Evolutionary conservation across 2,329 filamentous ascomycete genomes (phyloP), one percentile per base, ranked within the genome.

Genomic region (Colletotrichum theobromicola): DNA sequence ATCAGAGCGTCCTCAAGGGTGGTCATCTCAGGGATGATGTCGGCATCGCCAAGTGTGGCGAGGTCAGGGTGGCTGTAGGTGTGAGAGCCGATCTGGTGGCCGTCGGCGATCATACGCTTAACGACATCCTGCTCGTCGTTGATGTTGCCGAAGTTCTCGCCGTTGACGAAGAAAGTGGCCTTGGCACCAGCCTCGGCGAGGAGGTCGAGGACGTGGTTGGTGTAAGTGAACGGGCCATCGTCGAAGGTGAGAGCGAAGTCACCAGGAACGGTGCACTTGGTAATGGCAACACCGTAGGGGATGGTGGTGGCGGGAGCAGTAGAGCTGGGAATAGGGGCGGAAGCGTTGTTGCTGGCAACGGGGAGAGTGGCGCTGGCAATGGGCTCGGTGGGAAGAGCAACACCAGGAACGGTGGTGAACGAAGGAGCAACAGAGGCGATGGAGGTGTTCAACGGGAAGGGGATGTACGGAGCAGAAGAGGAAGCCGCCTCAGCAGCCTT

Each of bases 211-310:
- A 89, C 78, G 16, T 80, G 78, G 21, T 78, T 75, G 7, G 87
- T 89, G 77, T 84, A 88, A 10, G 76, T 70, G 72, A 81, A 85
- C 0, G 87, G 87, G 0, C 87, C 87, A 67, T 89, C 87, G 75
- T 88, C 87, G 76, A 86, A 88, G 2, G 86, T 88, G 21, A 89
- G 79, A 3, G 87, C 87, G 28, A 87, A 79, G 70, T 81, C 79
- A 30, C 83, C 84, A 1, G 82, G 80, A 12, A 74, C 74, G 4
- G 77, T 81, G 77, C 85, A 87, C 62, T 79, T 76, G 67, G 67
- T 77, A 67, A 84, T 81, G 61, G 85, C 85, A n/a, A 78, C 72
- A 9, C 74, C 74, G 64, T 81, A 83, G 2, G 81, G 80, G 10
- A 83, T 76, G 28, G 53, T 76, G 69, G 81, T 80, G 26, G 82